Percentiles rank a stretch among this genome's conserved stretches.
phyloP scores from a whole-genome alignment of 495 filamentous ascomycete species.

The Immersiella caudata region DNA sequence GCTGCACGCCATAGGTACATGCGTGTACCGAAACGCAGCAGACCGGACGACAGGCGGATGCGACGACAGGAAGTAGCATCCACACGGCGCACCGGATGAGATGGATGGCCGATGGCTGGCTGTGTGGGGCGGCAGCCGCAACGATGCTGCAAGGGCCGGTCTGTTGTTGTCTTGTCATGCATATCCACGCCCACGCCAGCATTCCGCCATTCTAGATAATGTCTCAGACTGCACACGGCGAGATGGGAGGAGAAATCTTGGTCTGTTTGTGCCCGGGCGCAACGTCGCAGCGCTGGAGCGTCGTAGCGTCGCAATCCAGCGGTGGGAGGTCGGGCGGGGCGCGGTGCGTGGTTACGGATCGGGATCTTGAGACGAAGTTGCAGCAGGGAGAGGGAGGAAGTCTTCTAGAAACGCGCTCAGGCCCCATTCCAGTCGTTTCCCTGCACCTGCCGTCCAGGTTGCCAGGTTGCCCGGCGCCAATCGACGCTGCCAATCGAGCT shows the following conservation, averaged over 20 bases:
- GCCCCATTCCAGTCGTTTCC: not conserved
- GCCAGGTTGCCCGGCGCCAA: constrained; percentile 1
- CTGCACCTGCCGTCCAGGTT: not conserved
- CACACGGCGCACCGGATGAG: constrained; percentile 9
- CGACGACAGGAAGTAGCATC: constrained; percentile 5
- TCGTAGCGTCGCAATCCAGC: constrained; percentile 3
- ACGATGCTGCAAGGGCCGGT: constrained; percentile 20
- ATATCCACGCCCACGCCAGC: not conserved
- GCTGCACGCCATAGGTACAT: constrained; percentile 24
- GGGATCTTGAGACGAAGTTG: constrained; percentile 25
- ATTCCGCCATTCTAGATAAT: not conserved
- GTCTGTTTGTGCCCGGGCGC: constrained; percentile 16
- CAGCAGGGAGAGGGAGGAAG: constrained; percentile 22
- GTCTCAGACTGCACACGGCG: not conserved
- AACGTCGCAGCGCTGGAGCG: constrained; percentile 15
- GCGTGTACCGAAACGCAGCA: not conserved
- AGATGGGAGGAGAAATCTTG: not conserved
- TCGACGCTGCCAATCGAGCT: constrained; percentile 9
- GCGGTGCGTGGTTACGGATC: constrained; percentile 14
- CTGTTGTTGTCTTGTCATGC: constrained; percentile 9
- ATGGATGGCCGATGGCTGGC: constrained; percentile 15
- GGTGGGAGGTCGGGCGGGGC: constrained; percentile 1
- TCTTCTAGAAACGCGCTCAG: constrained; percentile 33
- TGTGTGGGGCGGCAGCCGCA: constrained; percentile 8
- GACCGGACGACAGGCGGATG: constrained; percentile 5